A percentile compares a stretch with the other conserved stretches of the same genome.
Evolutionary conservation across 2,329 filamentous ascomycete genomes (phyloP).

Genomic region (Xylaria sp.): DNA sequence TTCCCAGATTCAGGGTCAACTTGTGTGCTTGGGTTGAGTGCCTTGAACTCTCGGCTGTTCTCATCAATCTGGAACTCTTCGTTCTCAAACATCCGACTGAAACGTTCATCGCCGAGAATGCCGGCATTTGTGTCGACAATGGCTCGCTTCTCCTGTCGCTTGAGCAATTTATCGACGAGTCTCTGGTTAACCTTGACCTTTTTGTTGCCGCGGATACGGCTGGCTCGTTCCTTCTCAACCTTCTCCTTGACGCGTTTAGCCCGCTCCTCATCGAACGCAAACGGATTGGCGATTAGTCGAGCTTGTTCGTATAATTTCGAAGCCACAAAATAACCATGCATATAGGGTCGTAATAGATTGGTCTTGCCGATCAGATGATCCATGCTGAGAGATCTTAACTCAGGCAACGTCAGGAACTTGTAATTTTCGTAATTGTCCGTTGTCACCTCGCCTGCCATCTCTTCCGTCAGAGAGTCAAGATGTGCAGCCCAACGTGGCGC

Average conservation of each 20-base stretch:
- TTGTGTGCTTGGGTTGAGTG: slow-evolving; percentile 85
- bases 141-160: slow-evolving; percentile 65
- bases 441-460: slow-evolving; percentile 86
- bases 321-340: slow-evolving; percentile 98
- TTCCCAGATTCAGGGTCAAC: slow-evolving; percentile 42
- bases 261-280: slow-evolving; percentile 90
- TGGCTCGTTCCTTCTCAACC: slow-evolving; percentile 96
- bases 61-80: slow-evolving; percentile 94
- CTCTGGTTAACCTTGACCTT: slow-evolving; percentile 97
- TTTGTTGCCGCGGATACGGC: slow-evolving; percentile 89
- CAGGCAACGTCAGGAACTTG: slow-evolving; percentile 92
- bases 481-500: slow-evolving; percentile 96
- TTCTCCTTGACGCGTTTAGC: slow-evolving; percentile 91
- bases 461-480: slow-evolving; percentile 96
- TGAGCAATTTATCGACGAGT: slow-evolving; percentile 74
- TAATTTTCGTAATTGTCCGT: slow-evolving; percentile 97
- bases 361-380: slow-evolving; percentile 90
- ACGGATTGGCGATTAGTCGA: slow-evolving; percentile 88
- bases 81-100: slow-evolving; percentile 87
- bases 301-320: slow-evolving; percentile 96
- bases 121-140: slow-evolving; percentile 65
- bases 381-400: slow-evolving; percentile 83
- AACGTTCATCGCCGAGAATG: slow-evolving; percentile 83
- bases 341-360: slow-evolving; percentile 89
- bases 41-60: slow-evolving; percentile 81